Conservation (phyloP, 306 rosid genomes). For the Rubus parviflorus region DNA sequence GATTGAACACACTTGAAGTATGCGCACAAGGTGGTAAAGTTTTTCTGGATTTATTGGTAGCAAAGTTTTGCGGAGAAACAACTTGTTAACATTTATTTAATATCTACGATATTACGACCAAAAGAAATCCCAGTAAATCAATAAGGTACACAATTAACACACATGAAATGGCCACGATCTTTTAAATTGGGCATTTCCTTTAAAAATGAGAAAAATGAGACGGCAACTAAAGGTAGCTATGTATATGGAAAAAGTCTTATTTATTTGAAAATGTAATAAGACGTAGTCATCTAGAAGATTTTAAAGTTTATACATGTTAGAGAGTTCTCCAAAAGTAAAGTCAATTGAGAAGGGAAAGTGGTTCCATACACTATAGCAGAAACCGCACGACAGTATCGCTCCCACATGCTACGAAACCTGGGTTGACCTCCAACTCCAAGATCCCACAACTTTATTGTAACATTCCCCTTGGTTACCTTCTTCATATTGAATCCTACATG, state of each 20-base stretch:
- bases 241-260: background rate
- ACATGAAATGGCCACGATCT: background rate
- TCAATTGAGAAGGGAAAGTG: conserved; percentile 23
- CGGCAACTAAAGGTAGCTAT: too few species aligned
- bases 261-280: background rate
- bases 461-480: conserved; percentile 92
- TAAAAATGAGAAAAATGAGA: background rate
- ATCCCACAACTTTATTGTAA: conserved; percentile 93
- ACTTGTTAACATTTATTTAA: background rate
- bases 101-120: background rate
- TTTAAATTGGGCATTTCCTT: background rate
- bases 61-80: background rate
- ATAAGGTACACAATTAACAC: background rate
- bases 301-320: background rate
- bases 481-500: conserved; percentile 95
- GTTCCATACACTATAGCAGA: conserved; percentile 82
- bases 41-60: background rate
- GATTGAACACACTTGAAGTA: background rate
- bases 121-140: background rate
- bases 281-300: background rate
- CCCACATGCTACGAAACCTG: conserved; percentile 98
- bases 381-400: conserved; percentile 88
- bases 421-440: conserved; percentile 98
- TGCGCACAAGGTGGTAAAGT: background rate
- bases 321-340: background rate